Conservation (phyloP, 2,329 filamentous ascomycete genomes). For the Epichloe brachyelytri region DNA sequence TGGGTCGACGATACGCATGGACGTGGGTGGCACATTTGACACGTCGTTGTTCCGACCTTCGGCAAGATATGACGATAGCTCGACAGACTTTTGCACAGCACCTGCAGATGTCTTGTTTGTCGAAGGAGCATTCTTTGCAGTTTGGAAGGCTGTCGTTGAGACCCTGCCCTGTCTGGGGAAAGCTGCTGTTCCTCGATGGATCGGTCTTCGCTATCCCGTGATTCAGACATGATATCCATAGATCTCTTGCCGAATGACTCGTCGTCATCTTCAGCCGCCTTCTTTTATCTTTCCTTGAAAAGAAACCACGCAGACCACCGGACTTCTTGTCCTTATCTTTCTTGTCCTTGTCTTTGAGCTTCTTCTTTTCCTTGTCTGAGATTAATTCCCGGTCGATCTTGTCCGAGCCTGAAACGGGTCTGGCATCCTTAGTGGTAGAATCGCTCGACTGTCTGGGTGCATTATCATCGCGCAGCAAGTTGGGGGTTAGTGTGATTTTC, state of each 20-base stretch:
- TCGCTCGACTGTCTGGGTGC: conserved; percentile 39
- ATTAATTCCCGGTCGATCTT: conserved; percentile 43
- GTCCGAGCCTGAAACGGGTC: conserved; percentile 57
- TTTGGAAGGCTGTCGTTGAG: conserved; percentile 51
- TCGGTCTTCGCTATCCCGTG: conserved; percentile 31
- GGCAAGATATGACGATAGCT: conserved; percentile 29
- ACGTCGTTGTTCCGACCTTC: conserved; percentile 38
- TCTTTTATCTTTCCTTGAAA: conserved; percentile 51
- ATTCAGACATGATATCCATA: conserved; percentile 37
- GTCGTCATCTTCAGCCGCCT: conserved; percentile 42
- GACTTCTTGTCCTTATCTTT: conserved; percentile 58
- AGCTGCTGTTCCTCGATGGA: conserved; percentile 25
- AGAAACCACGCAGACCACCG: conserved; percentile 45
- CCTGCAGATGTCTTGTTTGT: conserved; percentile 24
- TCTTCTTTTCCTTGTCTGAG: conserved; percentile 62
- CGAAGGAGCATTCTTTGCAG: conserved; percentile 47
- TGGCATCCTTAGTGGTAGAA: conserved; percentile 32
- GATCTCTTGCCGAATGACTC: conserved; percentile 50
- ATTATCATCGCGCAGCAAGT: conserved; percentile 73
- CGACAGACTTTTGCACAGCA: conserved; percentile 20
- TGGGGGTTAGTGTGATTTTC: conserved; percentile 93
- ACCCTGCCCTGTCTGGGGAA: conserved; percentile 27
- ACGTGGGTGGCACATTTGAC: conserved; percentile 41
- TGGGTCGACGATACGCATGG: conserved; percentile 46
- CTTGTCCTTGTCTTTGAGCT: conserved; percentile 59